Base-by-base conservation (phyloP, 768 basidiomycete species). In the Phanerochaete sordida region DNA sequence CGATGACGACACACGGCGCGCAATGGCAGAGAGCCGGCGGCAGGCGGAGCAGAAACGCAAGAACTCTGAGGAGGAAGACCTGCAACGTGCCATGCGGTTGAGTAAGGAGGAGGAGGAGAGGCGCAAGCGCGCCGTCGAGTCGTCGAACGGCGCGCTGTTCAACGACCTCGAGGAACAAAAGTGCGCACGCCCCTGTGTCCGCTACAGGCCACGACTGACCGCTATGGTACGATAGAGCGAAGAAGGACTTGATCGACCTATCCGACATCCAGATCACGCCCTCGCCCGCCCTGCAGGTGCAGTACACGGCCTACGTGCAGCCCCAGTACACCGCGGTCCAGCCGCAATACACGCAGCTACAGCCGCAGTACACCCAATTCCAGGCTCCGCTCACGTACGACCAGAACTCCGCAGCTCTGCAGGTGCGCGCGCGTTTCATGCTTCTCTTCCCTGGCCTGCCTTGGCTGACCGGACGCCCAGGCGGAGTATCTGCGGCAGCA, bases 41-140 rank as follows among this genome's bases (percentile, higher is more conserved):
- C 79, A 74, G 1, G 75, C 84, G 63, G 91, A 93, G 53, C 85
- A 88, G 67, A 77, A 79, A 44, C 70, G 73, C 46, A 62, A 68
- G 44, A 80, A 75, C 28, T 77, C 81, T 9, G 92, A 87, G 75
- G 93, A 98, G 64, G 76, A 77, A 24, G 95, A 97, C 65, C 72
- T 97, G 28, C 77, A 84, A 64, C 77, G 86, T 67, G 95, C 95
- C 0, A 78, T 98, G 65, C 79, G 84, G 68, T 76, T 95, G 24
- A 96, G 93, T 63, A 81, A 93, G 69, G 87, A 95, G 70, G 95
- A 96, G 67, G 96, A 98, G 68, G 85, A 80, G 45, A 84, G 79
- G 71, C 76, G 94, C 56, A 82, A 81, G 70, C 79, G 81, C 59
- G 84, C 86, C 9, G 77, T 88, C 27, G 86, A 87, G 64, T 86